Conservation (phyloP, 305 asterid species). For the Fraxinus paxiana region DNA sequence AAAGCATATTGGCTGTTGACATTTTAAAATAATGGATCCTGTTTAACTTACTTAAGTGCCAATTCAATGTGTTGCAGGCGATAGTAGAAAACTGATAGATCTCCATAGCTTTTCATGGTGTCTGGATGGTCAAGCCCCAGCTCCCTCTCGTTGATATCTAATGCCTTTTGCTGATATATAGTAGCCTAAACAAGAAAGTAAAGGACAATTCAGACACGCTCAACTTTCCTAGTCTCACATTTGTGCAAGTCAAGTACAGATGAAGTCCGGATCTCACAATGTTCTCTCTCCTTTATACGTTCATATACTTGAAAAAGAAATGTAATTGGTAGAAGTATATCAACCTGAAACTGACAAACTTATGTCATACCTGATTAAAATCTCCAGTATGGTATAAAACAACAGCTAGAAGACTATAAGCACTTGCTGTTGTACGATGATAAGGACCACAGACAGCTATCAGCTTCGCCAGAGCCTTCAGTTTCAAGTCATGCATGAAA, state of each 20-base stretch:
- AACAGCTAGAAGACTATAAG: conserved; percentile 97
- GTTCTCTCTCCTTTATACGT: conserved; percentile 1
- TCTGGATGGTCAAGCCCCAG: conserved; percentile 99
- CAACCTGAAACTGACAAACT: conserved; percentile 17
- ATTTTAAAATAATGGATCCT: conserved; percentile 18
- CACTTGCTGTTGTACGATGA: conserved; percentile 95
- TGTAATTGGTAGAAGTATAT: background rate
- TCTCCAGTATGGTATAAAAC: conserved; percentile 99
- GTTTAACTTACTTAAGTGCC: conserved; percentile 81
- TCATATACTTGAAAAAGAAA: background rate
- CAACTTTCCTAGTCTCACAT: conserved; percentile 14
- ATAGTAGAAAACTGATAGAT: conserved; percentile 94
- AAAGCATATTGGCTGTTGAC: conserved; percentile 5
- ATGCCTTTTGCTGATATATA: conserved; percentile 93
- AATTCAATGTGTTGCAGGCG: conserved; percentile 98
- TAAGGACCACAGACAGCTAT: conserved; percentile 97
- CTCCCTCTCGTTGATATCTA: conserved; percentile 97
- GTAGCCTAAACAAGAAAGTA: conserved; percentile 65
- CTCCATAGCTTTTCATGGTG: conserved; percentile 99
- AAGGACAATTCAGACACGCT: conserved; percentile 15
- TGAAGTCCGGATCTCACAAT: conserved; percentile 15
- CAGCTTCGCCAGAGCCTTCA: conserved; percentile 94
- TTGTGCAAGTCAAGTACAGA: background rate
- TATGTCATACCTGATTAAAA: conserved; percentile 72
- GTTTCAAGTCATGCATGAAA: conserved; percentile 29